These are phyloP conservation scores for Corymbia calophylla DNA, from an alignment of 441 rosid species.

Conservation along the genomic window DNA sequence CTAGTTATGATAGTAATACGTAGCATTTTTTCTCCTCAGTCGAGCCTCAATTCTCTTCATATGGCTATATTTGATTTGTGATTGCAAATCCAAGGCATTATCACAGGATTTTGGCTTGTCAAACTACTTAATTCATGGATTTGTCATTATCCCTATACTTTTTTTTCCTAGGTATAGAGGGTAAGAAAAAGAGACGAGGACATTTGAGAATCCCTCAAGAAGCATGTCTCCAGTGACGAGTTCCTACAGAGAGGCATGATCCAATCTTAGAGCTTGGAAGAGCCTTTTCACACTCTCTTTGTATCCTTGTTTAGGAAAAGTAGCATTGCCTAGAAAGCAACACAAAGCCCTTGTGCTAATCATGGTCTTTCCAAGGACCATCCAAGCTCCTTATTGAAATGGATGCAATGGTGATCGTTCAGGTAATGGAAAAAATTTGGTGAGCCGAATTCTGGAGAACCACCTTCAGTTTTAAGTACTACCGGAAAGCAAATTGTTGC, in stretches of 20 bases:
- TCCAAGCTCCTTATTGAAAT: background rate
- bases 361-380: too few relatives aligned
- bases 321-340: background rate
- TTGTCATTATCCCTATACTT: background rate
- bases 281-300: background rate
- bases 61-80: background rate
- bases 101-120: background rate
- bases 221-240: background rate
- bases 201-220: background rate
- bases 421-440: background rate
- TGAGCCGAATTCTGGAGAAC: background rate
- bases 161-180: background rate
- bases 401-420: background rate
- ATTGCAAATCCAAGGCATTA: background rate
- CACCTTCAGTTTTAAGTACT: background rate
- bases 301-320: background rate
- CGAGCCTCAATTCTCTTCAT: background rate
- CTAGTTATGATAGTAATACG: background rate
- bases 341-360: background rate
- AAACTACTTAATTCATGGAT: background rate
- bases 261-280: background rate
- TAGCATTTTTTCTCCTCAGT: background rate
- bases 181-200: background rate
- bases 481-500: background rate
- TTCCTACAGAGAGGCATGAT: background rate